Conservation (phyloP, 192 early-diverging fungal species). For the Dissophora globulifera region DNA sequence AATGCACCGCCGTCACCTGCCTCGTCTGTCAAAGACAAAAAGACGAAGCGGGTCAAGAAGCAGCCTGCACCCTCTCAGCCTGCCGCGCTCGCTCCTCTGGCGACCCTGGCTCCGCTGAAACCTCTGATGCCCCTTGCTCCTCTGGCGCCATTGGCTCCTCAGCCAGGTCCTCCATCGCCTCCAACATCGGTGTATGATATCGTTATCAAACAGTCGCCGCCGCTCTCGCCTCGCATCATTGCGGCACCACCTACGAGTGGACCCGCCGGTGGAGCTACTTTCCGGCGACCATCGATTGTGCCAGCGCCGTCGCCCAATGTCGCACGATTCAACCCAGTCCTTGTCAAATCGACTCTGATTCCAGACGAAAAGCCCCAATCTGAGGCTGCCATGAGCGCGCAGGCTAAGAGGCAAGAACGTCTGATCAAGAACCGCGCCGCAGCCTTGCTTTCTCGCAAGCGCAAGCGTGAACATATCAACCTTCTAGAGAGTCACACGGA, state of each 20-base stretch:
- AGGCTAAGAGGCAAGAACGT: conserved; percentile 83
- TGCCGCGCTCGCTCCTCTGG: conserved; percentile 15
- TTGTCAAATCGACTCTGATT: conserved; percentile 46
- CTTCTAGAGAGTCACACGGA: conserved; percentile 73
- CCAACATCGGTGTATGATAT: conserved; percentile 24
- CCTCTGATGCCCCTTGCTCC: conserved; percentile 42
- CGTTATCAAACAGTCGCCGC: conserved; percentile 31
- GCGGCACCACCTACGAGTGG: conserved; percentile 10
- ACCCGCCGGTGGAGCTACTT: conserved; percentile 5
- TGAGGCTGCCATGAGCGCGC: conserved; percentile 55
- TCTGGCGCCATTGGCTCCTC: conserved; percentile 34
- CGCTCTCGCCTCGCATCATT: conserved; percentile 43
- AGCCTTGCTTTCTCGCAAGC: conserved; percentile 86
- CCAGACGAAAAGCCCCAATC: conserved; percentile 51
- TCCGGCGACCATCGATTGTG: conserved; percentile 53
- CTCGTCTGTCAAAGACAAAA: conserved; percentile 34
- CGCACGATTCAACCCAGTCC: conserved; percentile 42
- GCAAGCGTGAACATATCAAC: conserved; percentile 88
- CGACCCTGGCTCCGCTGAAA: conserved; percentile 46
- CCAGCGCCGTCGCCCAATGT: conserved; percentile 44
- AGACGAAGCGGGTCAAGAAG: conserved; percentile 37
- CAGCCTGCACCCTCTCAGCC: conserved; percentile 20
- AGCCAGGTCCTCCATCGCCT: conserved; percentile 41
- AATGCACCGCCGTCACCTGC: conserved; percentile 35
- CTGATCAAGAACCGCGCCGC: conserved; percentile 94